These are phyloP conservation scores for Thuja plicata DNA, from an alignment of 83 land plant species.

Conservation along the genomic window DNA sequence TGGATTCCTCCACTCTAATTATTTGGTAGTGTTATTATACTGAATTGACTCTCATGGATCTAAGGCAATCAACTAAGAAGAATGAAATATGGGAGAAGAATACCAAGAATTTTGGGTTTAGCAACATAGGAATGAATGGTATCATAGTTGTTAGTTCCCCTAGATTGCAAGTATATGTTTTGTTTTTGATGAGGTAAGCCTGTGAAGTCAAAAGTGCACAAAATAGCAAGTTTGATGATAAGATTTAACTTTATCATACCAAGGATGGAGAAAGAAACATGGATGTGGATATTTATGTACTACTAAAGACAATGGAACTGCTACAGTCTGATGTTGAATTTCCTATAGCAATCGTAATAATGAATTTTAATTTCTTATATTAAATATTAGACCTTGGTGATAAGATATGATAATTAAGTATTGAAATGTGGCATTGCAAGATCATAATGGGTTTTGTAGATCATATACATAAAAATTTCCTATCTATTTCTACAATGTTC, in stretches of 20 bases:
- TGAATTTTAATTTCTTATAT: not conserved
- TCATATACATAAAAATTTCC: too few relatives aligned
- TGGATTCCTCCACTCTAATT: conserved; percentile 34
- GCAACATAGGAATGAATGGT: conserved; percentile 61
- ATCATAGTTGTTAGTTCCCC: conserved; percentile 74
- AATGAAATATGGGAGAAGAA: conserved; percentile 50
- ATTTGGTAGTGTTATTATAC: conserved; percentile 26
- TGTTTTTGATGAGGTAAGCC: conserved; percentile 70
- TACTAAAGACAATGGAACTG: conserved; percentile 35
- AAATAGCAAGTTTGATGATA: conserved; percentile 67
- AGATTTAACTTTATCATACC: conserved; percentile 61
- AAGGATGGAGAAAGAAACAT: conserved; percentile 41
- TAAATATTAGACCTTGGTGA: not conserved
- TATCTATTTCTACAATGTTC: too few relatives aligned
- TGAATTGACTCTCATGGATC: conserved; percentile 45
- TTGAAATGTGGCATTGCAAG: too few relatives aligned
- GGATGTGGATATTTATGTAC: conserved; percentile 60
- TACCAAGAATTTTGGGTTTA: conserved; percentile 51
- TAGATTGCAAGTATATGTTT: conserved; percentile 72
- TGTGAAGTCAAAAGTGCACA: conserved; percentile 52
- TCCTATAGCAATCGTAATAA: conserved; percentile 2
- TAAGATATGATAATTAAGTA: too few relatives aligned
- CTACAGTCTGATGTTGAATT: conserved; percentile 56
- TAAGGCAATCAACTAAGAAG: conserved; percentile 27
- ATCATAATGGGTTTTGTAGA: too few relatives aligned